phyloP scores from a whole-genome alignment of 1,139 yeast genomes.

The Suhomyces coccinellae region DNA sequence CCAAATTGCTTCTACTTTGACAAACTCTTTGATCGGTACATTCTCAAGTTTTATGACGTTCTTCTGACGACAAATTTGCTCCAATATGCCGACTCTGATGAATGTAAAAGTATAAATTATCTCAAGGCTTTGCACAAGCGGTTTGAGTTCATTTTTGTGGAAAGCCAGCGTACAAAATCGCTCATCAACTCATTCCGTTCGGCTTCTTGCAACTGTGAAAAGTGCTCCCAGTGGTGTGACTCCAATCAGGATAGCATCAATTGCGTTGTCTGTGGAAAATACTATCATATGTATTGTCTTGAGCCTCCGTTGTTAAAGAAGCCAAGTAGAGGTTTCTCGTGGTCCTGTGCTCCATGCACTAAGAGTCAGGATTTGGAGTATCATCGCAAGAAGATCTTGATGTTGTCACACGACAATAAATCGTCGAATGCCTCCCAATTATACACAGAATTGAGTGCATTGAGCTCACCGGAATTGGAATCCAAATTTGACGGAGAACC shows the following conservation, averaged over 20 bases:
- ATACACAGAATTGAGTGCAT: conserved; percentile 24
- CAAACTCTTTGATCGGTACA: conserved; percentile 81
- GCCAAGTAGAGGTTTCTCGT: conserved; percentile 86
- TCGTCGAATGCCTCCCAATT: conserved; percentile 41
- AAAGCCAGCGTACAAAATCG: conserved; percentile 66
- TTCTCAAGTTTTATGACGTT: conserved; percentile 80
- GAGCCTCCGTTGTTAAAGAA: conserved; percentile 80
- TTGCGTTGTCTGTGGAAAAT: conserved; percentile 74
- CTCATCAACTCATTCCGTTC: conserved; percentile 63
- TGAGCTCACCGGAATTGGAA: conserved; percentile 17
- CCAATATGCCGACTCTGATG: conserved; percentile 55
- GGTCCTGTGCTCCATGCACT: conserved; percentile 88
- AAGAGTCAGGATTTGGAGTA: conserved; percentile 45
- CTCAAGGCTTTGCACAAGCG: conserved; percentile 64
- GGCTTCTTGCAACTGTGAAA: conserved; percentile 56
- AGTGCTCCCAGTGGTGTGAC: conserved; percentile 80
- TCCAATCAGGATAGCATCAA: conserved; percentile 70
- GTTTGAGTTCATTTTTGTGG: conserved; percentile 74
- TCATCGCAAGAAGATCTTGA: conserved; percentile 35
- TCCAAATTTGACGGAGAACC: conserved; percentile 6
- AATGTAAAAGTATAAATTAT: conserved; percentile 57
- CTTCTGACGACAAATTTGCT: conserved; percentile 40
- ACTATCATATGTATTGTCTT: conserved; percentile 80
- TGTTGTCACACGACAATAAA: conserved; percentile 48
- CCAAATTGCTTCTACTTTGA: conserved; percentile 85